Evolutionary conservation across 495 filamentous ascomycete species (phyloP).

Genomic region (Astrocystis sublimbata): DNA sequence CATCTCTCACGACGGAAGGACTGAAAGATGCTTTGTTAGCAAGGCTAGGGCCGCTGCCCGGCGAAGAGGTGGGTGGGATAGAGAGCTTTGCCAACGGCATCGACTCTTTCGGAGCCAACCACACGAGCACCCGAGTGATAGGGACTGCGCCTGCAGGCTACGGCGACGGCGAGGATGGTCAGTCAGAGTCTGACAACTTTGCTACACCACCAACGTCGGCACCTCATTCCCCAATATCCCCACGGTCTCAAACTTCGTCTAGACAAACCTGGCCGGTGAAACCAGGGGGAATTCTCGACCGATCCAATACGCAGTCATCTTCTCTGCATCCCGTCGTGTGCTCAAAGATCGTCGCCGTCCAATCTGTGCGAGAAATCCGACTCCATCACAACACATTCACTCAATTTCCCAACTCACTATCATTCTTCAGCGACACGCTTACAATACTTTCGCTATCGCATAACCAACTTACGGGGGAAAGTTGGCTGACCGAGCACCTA

Average conservation of each 20-base stretch:
- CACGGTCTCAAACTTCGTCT: conserved; percentile 42
- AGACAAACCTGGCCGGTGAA: conserved; percentile 62
- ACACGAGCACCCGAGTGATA: neutral
- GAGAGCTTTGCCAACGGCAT: conserved; percentile 32
- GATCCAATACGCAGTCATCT: conserved; percentile 63
- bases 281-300: conserved; percentile 70
- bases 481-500: conserved; percentile 61
- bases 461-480: conserved; percentile 67
- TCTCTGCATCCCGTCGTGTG: conserved; percentile 55
- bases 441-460: conserved; percentile 74
- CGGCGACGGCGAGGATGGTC: conserved; percentile 43
- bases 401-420: conserved; percentile 66
- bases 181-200: conserved; percentile 72
- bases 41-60: conserved; percentile 61
- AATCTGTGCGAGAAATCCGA: conserved; percentile 56
- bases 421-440: conserved; percentile 67
- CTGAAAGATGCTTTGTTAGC: conserved; percentile 74
- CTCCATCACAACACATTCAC: conserved; percentile 77
- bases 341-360: conserved; percentile 48
- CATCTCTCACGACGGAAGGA: conserved; percentile 75
- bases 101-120: conserved; percentile 6
- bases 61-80: conserved; percentile 22
- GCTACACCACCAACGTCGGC: conserved; percentile 54
- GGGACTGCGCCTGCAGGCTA: neutral
- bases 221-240: conserved; percentile 43